A percentile compares a stretch with the other conserved stretches of the same genome.
Evolutionary conservation across 495 filamentous ascomycete species (phyloP).

Genomic region (Lasiosphaeria ovina): DNA sequence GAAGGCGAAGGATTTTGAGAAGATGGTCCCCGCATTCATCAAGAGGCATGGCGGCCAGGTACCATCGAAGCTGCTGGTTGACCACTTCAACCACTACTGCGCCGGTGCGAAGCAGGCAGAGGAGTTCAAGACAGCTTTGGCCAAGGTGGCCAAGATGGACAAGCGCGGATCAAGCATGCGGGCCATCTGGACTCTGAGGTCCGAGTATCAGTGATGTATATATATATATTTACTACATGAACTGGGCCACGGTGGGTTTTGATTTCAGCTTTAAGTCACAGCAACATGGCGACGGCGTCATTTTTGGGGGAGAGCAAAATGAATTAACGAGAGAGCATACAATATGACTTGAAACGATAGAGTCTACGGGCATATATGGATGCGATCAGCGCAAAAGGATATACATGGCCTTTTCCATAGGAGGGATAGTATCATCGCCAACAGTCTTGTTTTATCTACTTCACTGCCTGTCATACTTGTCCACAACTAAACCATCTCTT

Average conservation of each 20-base stretch:
- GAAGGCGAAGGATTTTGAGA: conserved; percentile 59
- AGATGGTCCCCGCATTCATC: conserved; percentile 73
- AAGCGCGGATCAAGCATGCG: conserved; percentile 40
- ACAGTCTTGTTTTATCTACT: too few species aligned
- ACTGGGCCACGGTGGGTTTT: neutral
- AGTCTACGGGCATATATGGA: too few species aligned
- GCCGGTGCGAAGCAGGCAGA: conserved; percentile 36
- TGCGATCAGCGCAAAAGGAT: too few species aligned
- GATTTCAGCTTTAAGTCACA: neutral
- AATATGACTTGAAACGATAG: too few species aligned
- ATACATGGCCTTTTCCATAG: too few species aligned
- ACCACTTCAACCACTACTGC: conserved; percentile 66
- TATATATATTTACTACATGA: neutral
- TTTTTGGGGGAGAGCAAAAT: too few species aligned
- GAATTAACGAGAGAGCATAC: too few species aligned
- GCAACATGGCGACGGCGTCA: too few species aligned
- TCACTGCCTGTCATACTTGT: too few species aligned
- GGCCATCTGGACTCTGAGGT: conserved; percentile 36
- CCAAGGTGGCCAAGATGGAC: conserved; percentile 49
- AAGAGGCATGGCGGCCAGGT: conserved; percentile 66
- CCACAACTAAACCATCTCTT: too few species aligned
- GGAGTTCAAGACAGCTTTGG: conserved; percentile 49
- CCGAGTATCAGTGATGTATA: conserved; percentile 4
- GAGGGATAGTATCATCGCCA: too few species aligned
- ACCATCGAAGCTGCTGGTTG: conserved; percentile 71